Base-by-base conservation (phyloP, 2,329 filamentous ascomycete species). In the Berkeleyomyces rouxiae region DNA sequence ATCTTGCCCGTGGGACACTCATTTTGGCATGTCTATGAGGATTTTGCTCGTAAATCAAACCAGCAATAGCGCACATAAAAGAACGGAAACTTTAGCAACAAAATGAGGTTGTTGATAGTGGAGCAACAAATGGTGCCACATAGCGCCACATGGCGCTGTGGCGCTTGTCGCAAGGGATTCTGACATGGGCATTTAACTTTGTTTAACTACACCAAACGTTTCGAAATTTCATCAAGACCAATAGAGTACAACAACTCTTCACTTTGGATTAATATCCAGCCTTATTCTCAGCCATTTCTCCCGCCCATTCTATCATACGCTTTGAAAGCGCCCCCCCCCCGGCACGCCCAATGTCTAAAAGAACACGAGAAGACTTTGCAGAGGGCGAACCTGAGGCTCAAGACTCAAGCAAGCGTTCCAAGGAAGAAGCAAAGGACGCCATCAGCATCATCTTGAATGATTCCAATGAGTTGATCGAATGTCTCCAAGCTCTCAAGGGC, bases 1-100 rank as follows among this genome's bases (percentile, higher is more conserved):
- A 67, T 70, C 83, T 77, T 65, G 82, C 76, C 65, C 82, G 82
- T 72, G 82, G 76, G 67, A 85, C 80, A 72, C 79, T 79, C 79
- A 85, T 84, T 69, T 76, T 82, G 72, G 69, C 71, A 71, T 64
- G 43, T 61, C n/a, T 64, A 33, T 59, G 37, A 33, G 44, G 36
- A 6, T 42, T 49, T 42, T 31, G 11, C 16, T 37, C 10, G 47
- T 13, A n/a, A 51, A 10, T 44, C 42, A 7, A 43, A 16, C 16
- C 36, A 40, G 40, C 37, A 39, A 46, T 16, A 49, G n/a, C 59
- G 10, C 13, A 23, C 43, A 58, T 73, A 61, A 65, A 62, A 62
- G 37, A 46, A 61, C 60, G 31, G 59, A 42, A 60, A 44, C 42
- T 60, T 61, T 57, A 42, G 51, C 47, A 43, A 37, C 59, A 59